These are phyloP conservation scores for Epicoccum sorghinum DNA, from an alignment of 2,329 filamentous ascomycete species.

Conservation along the genomic window DNA sequence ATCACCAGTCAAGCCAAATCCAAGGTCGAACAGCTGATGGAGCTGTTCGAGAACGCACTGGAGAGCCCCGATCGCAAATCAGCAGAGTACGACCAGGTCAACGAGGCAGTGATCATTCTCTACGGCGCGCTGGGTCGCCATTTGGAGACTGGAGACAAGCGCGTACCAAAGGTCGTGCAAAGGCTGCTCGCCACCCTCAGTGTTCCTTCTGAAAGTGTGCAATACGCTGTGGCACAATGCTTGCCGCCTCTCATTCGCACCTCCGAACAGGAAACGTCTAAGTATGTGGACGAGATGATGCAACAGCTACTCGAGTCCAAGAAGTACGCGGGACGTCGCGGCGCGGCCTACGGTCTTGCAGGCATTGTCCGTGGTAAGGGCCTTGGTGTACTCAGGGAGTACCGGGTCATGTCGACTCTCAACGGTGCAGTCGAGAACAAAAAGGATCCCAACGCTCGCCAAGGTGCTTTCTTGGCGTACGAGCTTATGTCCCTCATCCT, in stretches of 20 bases:
- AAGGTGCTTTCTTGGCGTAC: constrained; percentile 87
- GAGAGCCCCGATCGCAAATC: constrained; percentile 83
- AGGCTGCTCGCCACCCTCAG: constrained; percentile 84
- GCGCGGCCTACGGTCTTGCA: constrained; percentile 91
- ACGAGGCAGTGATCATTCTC: constrained; percentile 96
- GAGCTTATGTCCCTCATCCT: constrained; percentile 88
- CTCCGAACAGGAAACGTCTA: constrained; percentile 75
- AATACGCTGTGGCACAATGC: constrained; percentile 94
- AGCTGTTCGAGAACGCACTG: constrained; percentile 86
- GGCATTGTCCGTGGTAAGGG: constrained; percentile 90
- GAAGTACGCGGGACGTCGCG: constrained; percentile 89
- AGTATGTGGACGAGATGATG: constrained; percentile 81
- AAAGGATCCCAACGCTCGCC: constrained; percentile 86
- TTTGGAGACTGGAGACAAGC: constrained; percentile 80
- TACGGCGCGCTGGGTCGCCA: constrained; percentile 94
- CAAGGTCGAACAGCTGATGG: constrained; percentile 89
- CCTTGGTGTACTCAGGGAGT: constrained; percentile 79
- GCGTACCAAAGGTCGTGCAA: constrained; percentile 86
- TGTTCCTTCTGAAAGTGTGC: constrained; percentile 94
- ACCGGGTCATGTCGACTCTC: constrained; percentile 82
- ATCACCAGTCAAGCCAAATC: constrained; percentile 81
- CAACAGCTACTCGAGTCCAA: constrained; percentile 85
- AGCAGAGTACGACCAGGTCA: constrained; percentile 83
- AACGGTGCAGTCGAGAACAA: constrained; percentile 90
- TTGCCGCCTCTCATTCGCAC: constrained; percentile 87